Evolutionary conservation across 139 green algal species (phyloP), one percentile per base, ranked within the genome.

Genomic region (Chlorella ohadii): DNA sequence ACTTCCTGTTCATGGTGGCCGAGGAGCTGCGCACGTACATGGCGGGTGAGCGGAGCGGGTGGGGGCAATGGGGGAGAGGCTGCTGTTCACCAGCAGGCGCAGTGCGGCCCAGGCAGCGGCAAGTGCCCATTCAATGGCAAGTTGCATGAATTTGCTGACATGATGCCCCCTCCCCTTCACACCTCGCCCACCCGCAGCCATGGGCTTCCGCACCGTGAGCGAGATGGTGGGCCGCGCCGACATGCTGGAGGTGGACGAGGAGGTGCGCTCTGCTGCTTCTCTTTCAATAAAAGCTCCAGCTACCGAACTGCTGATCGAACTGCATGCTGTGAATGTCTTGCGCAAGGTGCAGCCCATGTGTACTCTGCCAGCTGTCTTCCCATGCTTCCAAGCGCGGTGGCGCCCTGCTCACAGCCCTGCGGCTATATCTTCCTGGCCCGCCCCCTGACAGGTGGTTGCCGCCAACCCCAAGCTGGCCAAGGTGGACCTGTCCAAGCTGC

Each of bases 1-100:
- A 99, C 90, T 99, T 91, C 91, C 91, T 99, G 63, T 99, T 98
- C 91, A 96, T 99, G 93, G 91, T 99, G 68, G 96, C 96, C 13
- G 96, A 99, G 90, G 95, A 99, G 88, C 88, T 96, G 82, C 88
- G 96, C 38, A 90, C 94, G 65, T 89, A 93, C 89, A 98, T 99
- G 96, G 94, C 96, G 4, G 79, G 79, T 79, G 66, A 70, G 65
- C 9, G n/a, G 66, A 33, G 33, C 1, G 63, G 6, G 11, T 33
- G 27, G 63, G 63, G 27, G n/a, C n/a, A n/a, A 33, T 31, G 63
- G 27, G 63, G 28, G 27, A 9, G 23, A 4, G 59, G 59, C 23
- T 9, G 44, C 9, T 6, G 9, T 51, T 51, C 44, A 9, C 44
- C 7, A 9, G 44, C 44, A 51, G 44, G 7, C 7, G 44, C 44